Percentiles rank a stretch among this genome's conserved stretches.
phyloP scores from a whole-genome alignment of 371 early-diverging fungal genomes.

The Nematocida sp. region DNA sequence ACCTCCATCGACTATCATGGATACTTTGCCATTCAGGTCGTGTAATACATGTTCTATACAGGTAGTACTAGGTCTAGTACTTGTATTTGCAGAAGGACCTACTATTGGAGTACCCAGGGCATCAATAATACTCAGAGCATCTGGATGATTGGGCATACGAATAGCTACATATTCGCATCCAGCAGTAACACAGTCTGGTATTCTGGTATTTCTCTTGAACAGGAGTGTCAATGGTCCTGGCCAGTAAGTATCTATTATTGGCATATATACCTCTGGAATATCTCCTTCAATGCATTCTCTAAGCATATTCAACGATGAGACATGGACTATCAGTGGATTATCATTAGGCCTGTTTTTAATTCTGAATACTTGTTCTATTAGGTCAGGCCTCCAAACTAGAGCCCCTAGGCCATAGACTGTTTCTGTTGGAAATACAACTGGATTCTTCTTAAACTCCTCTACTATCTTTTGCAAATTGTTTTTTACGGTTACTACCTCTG shows the following conservation, averaged over 20 bases:
- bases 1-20: slow-evolving; percentile 82
- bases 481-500: slow-evolving; percentile 19
- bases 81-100: slow-evolving; percentile 96
- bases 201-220: slow-evolving; percentile 69
- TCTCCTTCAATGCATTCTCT: slow-evolving; percentile 66
- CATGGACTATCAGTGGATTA: slow-evolving; percentile 95
- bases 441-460: slow-evolving; percentile 3
- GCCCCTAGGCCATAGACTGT: slow-evolving; percentile 98
- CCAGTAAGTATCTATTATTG: slow-evolving; percentile 72
- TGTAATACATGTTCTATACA: slow-evolving; percentile 76
- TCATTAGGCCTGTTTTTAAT: slow-evolving; percentile 89
- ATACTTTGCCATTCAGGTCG: slow-evolving; percentile 76
- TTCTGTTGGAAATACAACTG: slow-evolving; percentile 92
- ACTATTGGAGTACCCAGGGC: slow-evolving; percentile 81
- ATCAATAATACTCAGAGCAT: slow-evolving; percentile 78
- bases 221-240: slow-evolving; percentile 94
- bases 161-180: slow-evolving; percentile 78
- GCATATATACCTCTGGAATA: slow-evolving; percentile 54
- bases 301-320: slow-evolving; percentile 81
- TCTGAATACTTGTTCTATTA: slow-evolving; percentile 74
- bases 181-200: slow-evolving; percentile 74
- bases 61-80: slow-evolving; percentile 89
- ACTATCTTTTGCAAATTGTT: slow-evolving; percentile 1
- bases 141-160: slow-evolving; percentile 82
- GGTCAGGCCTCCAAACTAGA: slow-evolving; percentile 71